phyloP scores from a whole-genome alignment of 371 early-diverging fungal species.

The Capillidium rhysosporum region DNA sequence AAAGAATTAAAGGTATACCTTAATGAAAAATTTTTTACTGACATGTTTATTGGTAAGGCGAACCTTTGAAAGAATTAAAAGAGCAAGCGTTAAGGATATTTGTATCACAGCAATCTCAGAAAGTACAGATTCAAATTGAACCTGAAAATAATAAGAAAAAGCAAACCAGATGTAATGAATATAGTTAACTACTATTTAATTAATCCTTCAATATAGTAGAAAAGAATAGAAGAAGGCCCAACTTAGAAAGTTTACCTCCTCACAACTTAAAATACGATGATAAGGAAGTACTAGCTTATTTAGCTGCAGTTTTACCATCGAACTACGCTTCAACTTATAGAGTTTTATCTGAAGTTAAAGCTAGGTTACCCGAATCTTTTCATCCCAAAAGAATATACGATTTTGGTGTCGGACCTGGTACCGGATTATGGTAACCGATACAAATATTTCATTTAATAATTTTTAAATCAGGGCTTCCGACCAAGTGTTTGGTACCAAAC shows the following conservation, averaged over 20 bases:
- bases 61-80: slow-evolving; percentile 32
- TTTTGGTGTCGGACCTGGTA: slow-evolving; percentile 78
- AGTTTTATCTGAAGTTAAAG: slow-evolving; percentile 39
- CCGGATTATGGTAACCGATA: slow-evolving; percentile 43
- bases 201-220: not conserved
- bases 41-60: slow-evolving; percentile 10
- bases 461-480: slow-evolving; percentile 38
- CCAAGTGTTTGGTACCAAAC: slow-evolving; percentile 22
- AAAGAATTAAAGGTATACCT: slow-evolving; percentile 16
- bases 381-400: slow-evolving; percentile 44
- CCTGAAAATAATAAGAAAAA: too few relatives aligned
- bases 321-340: slow-evolving; percentile 44
- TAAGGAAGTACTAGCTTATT: slow-evolving; percentile 49
- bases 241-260: slow-evolving; percentile 17
- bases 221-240: slow-evolving; percentile 1
- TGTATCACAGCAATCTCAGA: slow-evolving; percentile 44
- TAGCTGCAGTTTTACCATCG: slow-evolving; percentile 42
- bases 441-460: not conserved
- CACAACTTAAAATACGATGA: slow-evolving; percentile 54
- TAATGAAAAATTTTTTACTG: not conserved
- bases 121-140: slow-evolving; percentile 10
- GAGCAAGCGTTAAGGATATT: slow-evolving; percentile 42
- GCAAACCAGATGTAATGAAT: slow-evolving; percentile 5
- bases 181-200: slow-evolving; percentile 9
- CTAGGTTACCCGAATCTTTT: slow-evolving; percentile 29